Percentiles rank a stretch among this genome's conserved stretches.
Evolutionary conservation across 1,284 basidiomycete genomes (phyloP).

Genomic region (Leccinum glutinopallens): DNA sequence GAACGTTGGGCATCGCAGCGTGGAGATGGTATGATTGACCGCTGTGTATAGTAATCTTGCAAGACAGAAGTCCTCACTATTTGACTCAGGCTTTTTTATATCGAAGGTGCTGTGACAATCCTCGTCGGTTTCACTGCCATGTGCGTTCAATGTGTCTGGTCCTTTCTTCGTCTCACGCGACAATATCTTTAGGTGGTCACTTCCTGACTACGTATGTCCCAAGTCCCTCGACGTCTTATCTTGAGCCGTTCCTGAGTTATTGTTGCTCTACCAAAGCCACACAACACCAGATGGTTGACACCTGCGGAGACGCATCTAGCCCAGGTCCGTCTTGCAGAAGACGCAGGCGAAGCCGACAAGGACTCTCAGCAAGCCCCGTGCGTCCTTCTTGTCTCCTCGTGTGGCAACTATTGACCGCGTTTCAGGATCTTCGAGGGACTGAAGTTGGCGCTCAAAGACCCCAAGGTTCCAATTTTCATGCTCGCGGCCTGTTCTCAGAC

Average conservation of each 20-base stretch:
- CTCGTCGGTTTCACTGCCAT: conserved; percentile 55
- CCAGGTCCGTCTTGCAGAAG: conserved; percentile 5
- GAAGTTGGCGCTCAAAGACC: not conserved
- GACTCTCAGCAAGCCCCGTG: not conserved
- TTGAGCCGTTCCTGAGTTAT: not conserved
- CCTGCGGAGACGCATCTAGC: conserved; percentile 63
- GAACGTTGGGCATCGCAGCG: conserved; percentile 62
- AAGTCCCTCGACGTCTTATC: not conserved
- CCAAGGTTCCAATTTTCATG: not conserved
- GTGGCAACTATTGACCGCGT: not conserved
- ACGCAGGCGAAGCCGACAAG: conserved; percentile 1
- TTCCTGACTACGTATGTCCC: conserved; percentile 55
- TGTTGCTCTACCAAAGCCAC: conserved; percentile 42
- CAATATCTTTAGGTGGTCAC: conserved; percentile 41
- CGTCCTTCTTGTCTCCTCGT: not conserved
- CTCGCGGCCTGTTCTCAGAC: not conserved
- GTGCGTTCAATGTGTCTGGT: conserved; percentile 38
- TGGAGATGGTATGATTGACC: conserved; percentile 62
- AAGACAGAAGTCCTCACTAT: not conserved
- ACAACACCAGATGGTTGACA: conserved; percentile 69
- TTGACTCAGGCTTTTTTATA: conserved; percentile 54
- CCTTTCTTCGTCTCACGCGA: not conserved
- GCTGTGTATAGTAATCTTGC: not conserved
- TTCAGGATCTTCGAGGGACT: conserved; percentile 1
- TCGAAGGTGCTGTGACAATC: conserved; percentile 64